Base-by-base conservation (phyloP, 441 rosid genomes). In the Mallotus japonicus region DNA sequence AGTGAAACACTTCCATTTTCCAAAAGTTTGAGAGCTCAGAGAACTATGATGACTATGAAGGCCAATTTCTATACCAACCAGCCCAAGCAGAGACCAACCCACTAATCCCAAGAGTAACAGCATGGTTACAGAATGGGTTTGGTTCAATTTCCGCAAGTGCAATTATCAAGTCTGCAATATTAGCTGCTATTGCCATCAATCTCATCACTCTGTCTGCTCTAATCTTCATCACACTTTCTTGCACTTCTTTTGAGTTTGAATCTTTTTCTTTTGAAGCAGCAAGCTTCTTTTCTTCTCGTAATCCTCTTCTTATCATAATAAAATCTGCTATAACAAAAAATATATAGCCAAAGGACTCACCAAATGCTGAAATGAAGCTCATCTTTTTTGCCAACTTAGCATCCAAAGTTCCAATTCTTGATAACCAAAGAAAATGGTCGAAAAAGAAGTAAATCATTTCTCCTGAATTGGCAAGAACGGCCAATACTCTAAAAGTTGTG, bases 21-120 rank as follows among this genome's bases (percentile, higher is more conserved):
- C 49, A 44, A 0, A 5, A 37, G 40, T 44, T 44, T 10, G 12
- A 8, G 49, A 44, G 12, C 12, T 44, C 11, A 16, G 1, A 15
- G 1, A 15, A 22, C 42, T 59, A 28, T 13, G 63, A 28, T 13
- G 63, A 28, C 79, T 61, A 93, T 0, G 92, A 87, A 6, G 97
- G 97, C 99, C 99, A 92, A 67, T 95, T 92, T 67, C 97, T 86
- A 71, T 92, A 95, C 97, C 97, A 91, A 63, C 97, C 97, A 8
- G 97, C 87, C 99, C 99, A 95, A 3, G 99, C 97, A 53, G 99
- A 92, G 62, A 95, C 97, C 78, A 92, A 81, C 12, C 99, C 97
- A 50, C 97, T 90, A 66, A 95, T 85, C 11, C 96, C 94, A 10
- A 92, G 89, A 57, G 93, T 84, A 54, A 92, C 74, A 4, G 87